Evolutionary conservation across 208 protist genomes (phyloP).

Genomic region (Trypanosoma avium): DNA sequence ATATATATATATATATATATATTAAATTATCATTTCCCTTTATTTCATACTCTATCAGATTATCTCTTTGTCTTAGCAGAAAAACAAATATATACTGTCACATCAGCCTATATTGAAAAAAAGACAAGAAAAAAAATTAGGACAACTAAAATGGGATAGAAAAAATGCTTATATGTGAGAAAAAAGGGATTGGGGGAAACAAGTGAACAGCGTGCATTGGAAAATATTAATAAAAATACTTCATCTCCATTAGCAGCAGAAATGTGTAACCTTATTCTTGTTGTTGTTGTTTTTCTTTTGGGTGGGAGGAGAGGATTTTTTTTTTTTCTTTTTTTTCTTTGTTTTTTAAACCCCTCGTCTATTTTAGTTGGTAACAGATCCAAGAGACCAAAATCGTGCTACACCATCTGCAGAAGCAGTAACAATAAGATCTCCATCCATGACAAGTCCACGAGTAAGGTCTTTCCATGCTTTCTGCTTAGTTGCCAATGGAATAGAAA

Average conservation of each 20-base stretch:
- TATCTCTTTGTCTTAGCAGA: no score
- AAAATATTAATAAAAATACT: no score
- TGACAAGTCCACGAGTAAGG: constrained; percentile 81
- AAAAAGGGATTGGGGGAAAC: no score
- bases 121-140: constrained; percentile 1
- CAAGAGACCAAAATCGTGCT: constrained; percentile 65
- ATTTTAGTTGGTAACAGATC: background rate
- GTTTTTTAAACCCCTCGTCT: no score
- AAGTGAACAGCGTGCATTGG: no score
- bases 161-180: no score
- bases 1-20: background rate
- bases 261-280: no score
- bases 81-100: constrained; percentile 2
- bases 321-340: no score
- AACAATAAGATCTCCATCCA: constrained; percentile 71
- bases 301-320: no score
- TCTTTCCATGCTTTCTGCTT: constrained; percentile 84
- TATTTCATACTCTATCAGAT: background rate
- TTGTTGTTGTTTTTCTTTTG: no score
- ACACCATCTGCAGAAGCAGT: constrained; percentile 87
- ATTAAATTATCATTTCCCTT: background rate
- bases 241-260: no score
- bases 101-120: background rate
- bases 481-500: constrained; percentile 49
- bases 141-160: background rate